A percentile compares a stretch with the other conserved stretches of the same genome.
Evolutionary conservation across 2,329 filamentous ascomycete species (phyloP).

Genomic region (Balansia obtecta): DNA sequence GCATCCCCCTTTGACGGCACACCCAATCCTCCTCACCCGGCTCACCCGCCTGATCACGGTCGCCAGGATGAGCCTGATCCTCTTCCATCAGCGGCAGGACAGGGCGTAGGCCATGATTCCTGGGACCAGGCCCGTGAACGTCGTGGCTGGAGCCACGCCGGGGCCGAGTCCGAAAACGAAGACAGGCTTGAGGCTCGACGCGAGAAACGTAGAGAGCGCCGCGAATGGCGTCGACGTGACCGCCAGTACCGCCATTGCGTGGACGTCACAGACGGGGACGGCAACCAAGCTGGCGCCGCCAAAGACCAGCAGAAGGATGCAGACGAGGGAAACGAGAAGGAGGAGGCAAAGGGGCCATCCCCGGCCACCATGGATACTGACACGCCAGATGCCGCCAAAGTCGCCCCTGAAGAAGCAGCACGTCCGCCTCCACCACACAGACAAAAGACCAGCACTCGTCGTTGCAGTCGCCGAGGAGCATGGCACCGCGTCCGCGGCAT

Average conservation of each 20-base stretch:
- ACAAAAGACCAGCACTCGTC: slow-evolving; percentile 10
- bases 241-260: slow-evolving; percentile 14
- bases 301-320: slow-evolving; percentile 12
- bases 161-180: slow-evolving; percentile 9
- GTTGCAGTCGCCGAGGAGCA: slow-evolving; percentile 12
- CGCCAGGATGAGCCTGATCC: neutral
- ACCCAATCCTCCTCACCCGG: slow-evolving; percentile 9
- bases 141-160: slow-evolving; percentile 12
- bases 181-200: slow-evolving; percentile 14
- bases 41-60: slow-evolving; percentile 9
- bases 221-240: neutral
- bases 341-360: slow-evolving; percentile 22
- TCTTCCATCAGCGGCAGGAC: neutral
- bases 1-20: slow-evolving; percentile 22
- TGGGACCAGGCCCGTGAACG: slow-evolving; percentile 12
- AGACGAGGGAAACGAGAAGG: slow-evolving; percentile 21
- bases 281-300: neutral
- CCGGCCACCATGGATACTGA: slow-evolving; percentile 20
- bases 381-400: slow-evolving; percentile 20
- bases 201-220: neutral
- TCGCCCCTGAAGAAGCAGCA: slow-evolving; percentile 19
- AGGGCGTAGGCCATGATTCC: neutral
- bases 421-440: slow-evolving; percentile 9
- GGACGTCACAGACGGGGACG: slow-evolving; percentile 6
- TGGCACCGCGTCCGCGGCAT: slow-evolving; percentile 14